phyloP scores from a whole-genome alignment of 2,329 filamentous ascomycete genomes.

The Cladobotryum protrusum region DNA sequence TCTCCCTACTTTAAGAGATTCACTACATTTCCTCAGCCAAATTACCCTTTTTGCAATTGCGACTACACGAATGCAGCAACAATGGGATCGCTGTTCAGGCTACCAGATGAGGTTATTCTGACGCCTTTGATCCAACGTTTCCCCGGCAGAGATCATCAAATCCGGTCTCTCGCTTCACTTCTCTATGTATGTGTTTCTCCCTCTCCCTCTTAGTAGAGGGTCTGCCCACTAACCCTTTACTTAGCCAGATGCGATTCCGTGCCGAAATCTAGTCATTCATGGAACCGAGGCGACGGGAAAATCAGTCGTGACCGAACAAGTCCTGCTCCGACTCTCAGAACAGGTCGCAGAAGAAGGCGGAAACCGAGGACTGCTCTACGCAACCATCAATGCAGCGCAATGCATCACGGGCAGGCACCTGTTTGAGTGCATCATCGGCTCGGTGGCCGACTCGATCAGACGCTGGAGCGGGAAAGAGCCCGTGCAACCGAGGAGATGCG shows the following conservation, averaged over 20 bases:
- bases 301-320: constrained; percentile 58
- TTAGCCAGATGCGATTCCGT: constrained; percentile 61
- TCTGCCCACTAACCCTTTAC: background rate
- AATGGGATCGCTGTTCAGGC: constrained; percentile 31
- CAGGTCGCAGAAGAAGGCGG: constrained; percentile 9
- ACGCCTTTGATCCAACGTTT: constrained; percentile 41
- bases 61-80: background rate
- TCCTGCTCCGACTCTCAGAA: constrained; percentile 23
- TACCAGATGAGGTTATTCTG: constrained; percentile 47
- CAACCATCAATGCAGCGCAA: constrained; percentile 63
- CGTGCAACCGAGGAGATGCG: constrained; percentile 56
- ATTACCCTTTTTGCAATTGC: no score
- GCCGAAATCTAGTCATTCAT: constrained; percentile 70
- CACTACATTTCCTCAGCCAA: no score
- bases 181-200: constrained; percentile 33
- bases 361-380: constrained; percentile 40
- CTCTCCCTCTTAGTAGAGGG: background rate
- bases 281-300: constrained; percentile 87
- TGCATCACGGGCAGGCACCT: constrained; percentile 75
- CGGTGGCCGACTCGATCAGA: constrained; percentile 49
- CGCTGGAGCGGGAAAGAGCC: constrained; percentile 1
- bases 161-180: constrained; percentile 51
- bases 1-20: constrained; percentile 15
- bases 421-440: constrained; percentile 62
- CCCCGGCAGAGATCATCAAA: constrained; percentile 54